Evolutionary conservation across 2,329 filamentous ascomycete species (phyloP).

Genomic region (Cordyceps cateniannulata): DNA sequence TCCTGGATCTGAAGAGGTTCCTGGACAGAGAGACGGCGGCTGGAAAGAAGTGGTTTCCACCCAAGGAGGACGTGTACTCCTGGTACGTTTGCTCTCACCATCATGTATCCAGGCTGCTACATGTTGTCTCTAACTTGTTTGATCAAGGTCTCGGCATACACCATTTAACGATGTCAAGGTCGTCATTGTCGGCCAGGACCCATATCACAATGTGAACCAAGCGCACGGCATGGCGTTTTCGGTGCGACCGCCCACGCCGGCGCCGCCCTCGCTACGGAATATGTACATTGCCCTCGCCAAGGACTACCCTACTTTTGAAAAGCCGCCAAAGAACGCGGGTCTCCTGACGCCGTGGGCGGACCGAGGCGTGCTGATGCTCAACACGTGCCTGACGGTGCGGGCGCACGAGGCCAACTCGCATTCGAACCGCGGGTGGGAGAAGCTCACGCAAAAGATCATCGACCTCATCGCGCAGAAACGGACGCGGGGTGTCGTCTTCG

Average conservation of each 20-base stretch:
- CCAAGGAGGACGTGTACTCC: conserved; percentile 83
- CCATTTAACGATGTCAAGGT: conserved; percentile 83
- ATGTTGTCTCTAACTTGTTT: conserved; percentile 15
- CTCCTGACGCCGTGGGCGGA: conserved; percentile 91
- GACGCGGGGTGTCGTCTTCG: conserved; percentile 78
- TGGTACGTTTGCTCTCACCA: conserved; percentile 53
- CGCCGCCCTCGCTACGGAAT: conserved; percentile 85
- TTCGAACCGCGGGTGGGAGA: conserved; percentile 82
- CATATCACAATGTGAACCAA: conserved; percentile 93
- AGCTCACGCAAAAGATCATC: conserved; percentile 85
- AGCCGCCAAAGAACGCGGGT: conserved; percentile 71
- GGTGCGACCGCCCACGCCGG: conserved; percentile 78
- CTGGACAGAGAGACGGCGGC: conserved; percentile 68
- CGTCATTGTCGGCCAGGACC: conserved; percentile 92
- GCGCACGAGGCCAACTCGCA: conserved; percentile 85
- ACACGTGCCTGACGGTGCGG: conserved; percentile 90
- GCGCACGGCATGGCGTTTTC: conserved; percentile 96
- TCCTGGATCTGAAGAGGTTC: conserved; percentile 83
- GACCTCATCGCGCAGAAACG: conserved; percentile 76
- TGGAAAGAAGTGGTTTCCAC: conserved; percentile 79
- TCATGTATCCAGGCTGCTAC: background rate
- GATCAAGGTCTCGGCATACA: conserved; percentile 81
- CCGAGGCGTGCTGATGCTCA: conserved; percentile 84
- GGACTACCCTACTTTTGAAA: conserved; percentile 75
- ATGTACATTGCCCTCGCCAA: conserved; percentile 86